phyloP scores from a whole-genome alignment of 2,329 filamentous ascomycete genomes.

The Torrubiella hemipterigena region DNA sequence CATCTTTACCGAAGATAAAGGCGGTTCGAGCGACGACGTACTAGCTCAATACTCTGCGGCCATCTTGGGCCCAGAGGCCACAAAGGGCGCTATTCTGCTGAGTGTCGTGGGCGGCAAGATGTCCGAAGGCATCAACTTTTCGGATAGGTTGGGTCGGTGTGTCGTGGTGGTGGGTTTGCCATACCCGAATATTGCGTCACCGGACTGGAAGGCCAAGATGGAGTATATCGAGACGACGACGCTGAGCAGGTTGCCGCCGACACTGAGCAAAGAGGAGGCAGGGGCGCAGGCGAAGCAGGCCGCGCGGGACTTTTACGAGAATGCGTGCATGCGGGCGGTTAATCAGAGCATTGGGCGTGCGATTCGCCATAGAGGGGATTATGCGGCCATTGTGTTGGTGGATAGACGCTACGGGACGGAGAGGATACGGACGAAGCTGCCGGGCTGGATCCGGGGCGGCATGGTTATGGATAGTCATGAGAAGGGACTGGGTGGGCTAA shows the following conservation, averaged over 20 bases:
- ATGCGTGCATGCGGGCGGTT: conserved; percentile 90
- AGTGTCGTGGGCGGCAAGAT: conserved; percentile 91
- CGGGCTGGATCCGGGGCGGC: conserved; percentile 75
- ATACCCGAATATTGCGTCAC: conserved; percentile 79
- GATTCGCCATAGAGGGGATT: conserved; percentile 79
- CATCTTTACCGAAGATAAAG: conserved; percentile 47
- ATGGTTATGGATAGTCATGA: conserved; percentile 39
- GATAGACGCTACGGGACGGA: conserved; percentile 68
- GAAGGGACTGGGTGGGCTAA: conserved; percentile 42
- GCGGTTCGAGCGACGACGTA: conserved; percentile 51
- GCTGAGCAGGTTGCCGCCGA: conserved; percentile 19
- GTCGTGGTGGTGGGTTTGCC: conserved; percentile 88
- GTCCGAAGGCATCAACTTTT: conserved; percentile 97
- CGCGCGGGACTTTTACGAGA: conserved; percentile 78
- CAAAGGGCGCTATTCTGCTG: conserved; percentile 65
- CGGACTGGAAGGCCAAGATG: conserved; percentile 88
- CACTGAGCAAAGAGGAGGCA: conserved; percentile 14
- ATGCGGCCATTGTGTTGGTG: conserved; percentile 77
- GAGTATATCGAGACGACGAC: conserved; percentile 66
- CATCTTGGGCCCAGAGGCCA: conserved; percentile 38
- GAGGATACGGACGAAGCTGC: conserved; percentile 67
- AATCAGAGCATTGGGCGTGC: conserved; percentile 94
- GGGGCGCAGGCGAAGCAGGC: conserved; percentile 34
- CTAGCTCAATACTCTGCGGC: conserved; percentile 61
- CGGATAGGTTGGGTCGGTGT: conserved; percentile 75